Percentiles rank a stretch among this genome's conserved stretches.
phyloP scores from a whole-genome alignment of 108 stramenopile genomes.

The Heterococcus sp. region DNA sequence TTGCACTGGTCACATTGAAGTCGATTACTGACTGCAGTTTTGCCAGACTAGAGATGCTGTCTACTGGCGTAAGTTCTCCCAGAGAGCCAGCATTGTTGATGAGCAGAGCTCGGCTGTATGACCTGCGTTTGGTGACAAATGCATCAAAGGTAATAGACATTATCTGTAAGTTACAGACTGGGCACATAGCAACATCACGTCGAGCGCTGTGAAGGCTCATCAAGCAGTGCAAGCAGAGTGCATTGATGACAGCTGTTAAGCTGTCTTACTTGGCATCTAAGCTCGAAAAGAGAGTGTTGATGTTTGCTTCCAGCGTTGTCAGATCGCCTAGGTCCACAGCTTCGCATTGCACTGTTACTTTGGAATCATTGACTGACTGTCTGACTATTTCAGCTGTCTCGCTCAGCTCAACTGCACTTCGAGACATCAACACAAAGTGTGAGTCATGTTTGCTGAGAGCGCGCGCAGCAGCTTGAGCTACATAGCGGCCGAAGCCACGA shows the following conservation, averaged over 20 bases:
- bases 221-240: not conserved
- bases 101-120: constrained; percentile 32
- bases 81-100: constrained; percentile 57
- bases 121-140: not conserved
- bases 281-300: constrained; percentile 6
- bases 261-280: constrained; percentile 7
- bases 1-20: constrained; percentile 47
- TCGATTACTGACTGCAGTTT: constrained; percentile 23
- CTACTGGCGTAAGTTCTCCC: constrained; percentile 27
- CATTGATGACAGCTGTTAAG: not conserved
- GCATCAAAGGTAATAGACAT: not conserved
- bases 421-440: too few relatives aligned
- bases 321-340: constrained; percentile 30
- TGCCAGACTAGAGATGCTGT: constrained; percentile 15
- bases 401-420: too few relatives aligned
- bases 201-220: not conserved
- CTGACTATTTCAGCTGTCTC: too few relatives aligned
- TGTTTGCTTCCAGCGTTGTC: constrained; percentile 5
- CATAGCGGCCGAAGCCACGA: constrained; percentile 49
- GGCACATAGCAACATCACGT: not conserved
- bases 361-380: too few relatives aligned
- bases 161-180: not conserved
- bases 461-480: too few relatives aligned
- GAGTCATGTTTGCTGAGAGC: too few relatives aligned
- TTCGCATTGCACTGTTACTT: constrained; percentile 5